A percentile compares a stretch with the other conserved stretches of the same genome.
Conservation (phyloP, 192 early-diverging fungal species). For the Coemansia sp. region DNA sequence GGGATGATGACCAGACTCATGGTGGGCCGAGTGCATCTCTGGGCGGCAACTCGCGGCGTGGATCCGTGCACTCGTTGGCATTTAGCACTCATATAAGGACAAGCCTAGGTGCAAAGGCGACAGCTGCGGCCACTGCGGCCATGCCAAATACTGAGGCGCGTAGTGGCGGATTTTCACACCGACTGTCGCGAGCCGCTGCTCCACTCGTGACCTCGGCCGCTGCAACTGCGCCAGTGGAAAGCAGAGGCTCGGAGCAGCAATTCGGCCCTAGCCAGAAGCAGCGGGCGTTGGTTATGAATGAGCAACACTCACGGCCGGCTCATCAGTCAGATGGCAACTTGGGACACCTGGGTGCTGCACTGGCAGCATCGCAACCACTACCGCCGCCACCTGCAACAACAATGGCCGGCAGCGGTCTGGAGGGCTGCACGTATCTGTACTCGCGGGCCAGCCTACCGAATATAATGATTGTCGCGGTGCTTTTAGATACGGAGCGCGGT, state of each 20-base stretch:
- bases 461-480: constrained; percentile 35
- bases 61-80: constrained; percentile 38
- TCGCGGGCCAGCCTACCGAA: constrained; percentile 45
- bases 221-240: neutral
- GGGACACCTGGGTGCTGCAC: neutral
- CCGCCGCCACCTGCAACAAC: constrained; percentile 2
- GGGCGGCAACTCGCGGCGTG: constrained; percentile 7
- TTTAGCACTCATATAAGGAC: constrained; percentile 41
- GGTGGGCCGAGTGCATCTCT: neutral
- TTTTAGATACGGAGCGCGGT: constrained; percentile 43
- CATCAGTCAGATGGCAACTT: neutral
- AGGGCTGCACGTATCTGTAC: constrained; percentile 49
- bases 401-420: constrained; percentile 19
- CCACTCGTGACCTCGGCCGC: constrained; percentile 4
- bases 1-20: neutral
- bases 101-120: constrained; percentile 13
- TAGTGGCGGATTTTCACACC: constrained; percentile 19
- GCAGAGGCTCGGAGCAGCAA: constrained; percentile 7
- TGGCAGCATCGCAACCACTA: neutral
- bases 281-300: constrained; percentile 3
- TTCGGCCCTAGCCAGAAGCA: constrained; percentile 12
- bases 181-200: constrained; percentile 17
- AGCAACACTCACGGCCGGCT: constrained; percentile 9
- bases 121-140: neutral
- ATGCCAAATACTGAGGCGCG: constrained; percentile 10